Conservation (phyloP, 2,329 filamentous ascomycete species). For the Acrocalymma vagum region DNA sequence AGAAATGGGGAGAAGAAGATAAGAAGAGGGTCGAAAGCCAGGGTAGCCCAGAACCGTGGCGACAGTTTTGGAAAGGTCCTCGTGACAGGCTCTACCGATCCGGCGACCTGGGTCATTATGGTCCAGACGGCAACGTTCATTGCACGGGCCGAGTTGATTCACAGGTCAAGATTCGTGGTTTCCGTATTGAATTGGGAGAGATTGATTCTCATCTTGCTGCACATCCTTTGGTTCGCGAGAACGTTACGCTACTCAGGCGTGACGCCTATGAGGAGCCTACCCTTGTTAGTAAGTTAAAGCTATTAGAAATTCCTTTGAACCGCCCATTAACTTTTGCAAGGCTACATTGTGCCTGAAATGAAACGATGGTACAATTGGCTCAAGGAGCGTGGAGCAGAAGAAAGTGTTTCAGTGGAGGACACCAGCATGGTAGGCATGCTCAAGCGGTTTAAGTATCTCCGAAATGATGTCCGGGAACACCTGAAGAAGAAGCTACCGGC, state of each 20-base stretch:
- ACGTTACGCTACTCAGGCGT: conserved; percentile 83
- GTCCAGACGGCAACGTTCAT: conserved; percentile 74
- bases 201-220: conserved; percentile 85
- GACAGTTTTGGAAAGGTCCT: conserved; percentile 79
- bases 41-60: conserved; percentile 74
- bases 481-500: conserved; percentile 75
- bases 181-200: conserved; percentile 92
- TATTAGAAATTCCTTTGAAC: neutral
- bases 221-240: conserved; percentile 80
- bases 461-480: conserved; percentile 69
- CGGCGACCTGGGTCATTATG: conserved; percentile 84
- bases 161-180: conserved; percentile 96
- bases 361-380: conserved; percentile 77
- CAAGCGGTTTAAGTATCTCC: conserved; percentile 68
- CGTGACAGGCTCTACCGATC: conserved; percentile 87
- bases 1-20: conserved; percentile 73
- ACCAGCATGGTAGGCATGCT: conserved; percentile 64
- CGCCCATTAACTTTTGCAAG: conserved; percentile 24
- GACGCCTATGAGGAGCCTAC: conserved; percentile 86
- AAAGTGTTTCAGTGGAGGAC: conserved; percentile 47
- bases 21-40: conserved; percentile 59
- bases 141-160: conserved; percentile 83
- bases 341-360: conserved; percentile 85
- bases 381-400: conserved; percentile 52
- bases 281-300: conserved; percentile 70